Evolutionary conservation across 2,329 filamentous ascomycete species (phyloP), one percentile per base, ranked within the genome.

Genomic region (Sordariomycetes sp.): DNA sequence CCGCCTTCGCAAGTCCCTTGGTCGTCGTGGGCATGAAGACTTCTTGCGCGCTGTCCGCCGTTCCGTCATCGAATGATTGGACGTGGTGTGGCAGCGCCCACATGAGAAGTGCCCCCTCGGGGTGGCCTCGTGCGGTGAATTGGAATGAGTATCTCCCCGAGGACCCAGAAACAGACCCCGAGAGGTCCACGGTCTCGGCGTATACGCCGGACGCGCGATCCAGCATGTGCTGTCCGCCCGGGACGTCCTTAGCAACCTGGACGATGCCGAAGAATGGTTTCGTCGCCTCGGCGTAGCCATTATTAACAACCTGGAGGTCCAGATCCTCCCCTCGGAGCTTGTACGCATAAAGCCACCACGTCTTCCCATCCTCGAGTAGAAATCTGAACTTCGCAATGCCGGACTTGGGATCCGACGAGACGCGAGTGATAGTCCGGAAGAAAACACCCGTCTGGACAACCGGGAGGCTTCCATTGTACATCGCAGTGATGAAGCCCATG

Each of bases 71-170:
- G 61, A 97, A 92, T 0, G 89, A 90, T 35, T 83, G 75, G 3
- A 90, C 69, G 64, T 97, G 94, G 69, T 97, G 94, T 24, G 92
- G 90, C 54, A 99, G 74, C 18, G 89, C 89, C 69, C 88, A 97
- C 86, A 96, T 94, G 62, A 94, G 76, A 24, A 96, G 75, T 60
- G 76, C 80, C 18, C 81, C 75, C 7, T 73, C 70, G 18, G 76
- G 68, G 40, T 83, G 76, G 6, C 92, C 93, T 1, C 76, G 79
- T 66, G 89, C 93, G n/a, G 75, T 72, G 74, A 89, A 97, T 0
- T 74, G 72, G 59, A 97, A 81, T 0, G 74, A 82, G 69, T 97
- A 99, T 1, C 77, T 82, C 12, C 90, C 93, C 12, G 73, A 74
- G 0, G 74, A 73, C 1, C 81, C 83, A 51, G 73, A 71, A 1